Evolutionary conservation across 2,329 filamentous ascomycete species (phyloP).

Genomic region (Cryphonectria parasitica): DNA sequence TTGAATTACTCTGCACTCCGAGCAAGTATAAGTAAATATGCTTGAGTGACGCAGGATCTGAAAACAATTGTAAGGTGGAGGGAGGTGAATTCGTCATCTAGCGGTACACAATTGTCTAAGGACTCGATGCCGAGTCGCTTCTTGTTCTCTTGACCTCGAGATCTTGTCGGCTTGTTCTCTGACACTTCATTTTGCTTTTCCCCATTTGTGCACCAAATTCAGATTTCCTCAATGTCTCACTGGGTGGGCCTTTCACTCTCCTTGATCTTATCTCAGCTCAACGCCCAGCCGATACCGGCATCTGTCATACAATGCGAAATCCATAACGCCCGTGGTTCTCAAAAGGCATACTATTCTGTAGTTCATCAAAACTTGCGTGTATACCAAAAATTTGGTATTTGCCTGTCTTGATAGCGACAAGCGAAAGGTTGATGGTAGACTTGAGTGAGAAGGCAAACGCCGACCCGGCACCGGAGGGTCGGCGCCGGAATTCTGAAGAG

Average conservation of each 20-base stretch:
- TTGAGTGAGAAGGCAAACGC: not conserved
- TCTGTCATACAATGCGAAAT: not conserved
- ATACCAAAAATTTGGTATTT: not conserved
- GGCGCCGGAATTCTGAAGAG: slow-evolving; percentile 7
- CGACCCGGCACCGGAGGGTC: slow-evolving; percentile 17
- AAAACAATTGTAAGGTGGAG: not conserved
- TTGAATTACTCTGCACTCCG: too few relatives aligned
- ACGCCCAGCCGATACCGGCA: not conserved
- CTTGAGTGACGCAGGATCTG: not conserved
- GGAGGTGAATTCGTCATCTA: not conserved
- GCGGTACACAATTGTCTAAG: not conserved
- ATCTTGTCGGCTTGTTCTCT: not conserved
- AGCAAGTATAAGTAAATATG: too few relatives aligned
- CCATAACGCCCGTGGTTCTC: not conserved
- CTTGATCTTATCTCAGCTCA: not conserved
- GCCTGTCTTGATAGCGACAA: not conserved
- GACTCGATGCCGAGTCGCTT: not conserved
- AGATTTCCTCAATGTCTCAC: not conserved
- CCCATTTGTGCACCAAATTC: not conserved
- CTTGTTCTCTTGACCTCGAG: not conserved
- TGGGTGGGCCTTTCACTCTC: not conserved
- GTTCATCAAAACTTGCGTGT: not conserved
- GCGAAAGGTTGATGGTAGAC: not conserved
- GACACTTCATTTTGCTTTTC: not conserved
- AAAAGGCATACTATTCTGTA: not conserved